Evolutionary conservation across 2,329 filamentous ascomycete genomes (phyloP), one percentile per base, ranked within the genome.

Genomic region (Tolypocladium sp.): DNA sequence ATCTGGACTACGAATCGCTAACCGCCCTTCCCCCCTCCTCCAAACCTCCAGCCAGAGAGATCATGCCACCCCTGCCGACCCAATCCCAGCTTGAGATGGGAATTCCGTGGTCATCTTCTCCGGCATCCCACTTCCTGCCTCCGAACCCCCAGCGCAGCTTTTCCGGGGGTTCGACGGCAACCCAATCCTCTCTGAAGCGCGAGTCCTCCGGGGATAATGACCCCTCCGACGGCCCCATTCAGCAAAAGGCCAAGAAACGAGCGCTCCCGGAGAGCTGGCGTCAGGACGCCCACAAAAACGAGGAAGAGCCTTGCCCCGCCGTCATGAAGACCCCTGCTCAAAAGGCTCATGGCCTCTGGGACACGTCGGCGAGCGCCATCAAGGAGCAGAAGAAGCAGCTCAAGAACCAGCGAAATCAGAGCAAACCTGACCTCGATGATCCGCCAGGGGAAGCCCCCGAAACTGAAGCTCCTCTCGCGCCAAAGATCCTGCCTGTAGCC

Each of bases 381-480:
- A 91, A 93, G 69, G 88, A 91, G 60, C 87, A 90, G 66, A 89
- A 89, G 73, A 92, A 87, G 73, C 84, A 86, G 63, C 76, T 92
- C 70, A 91, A 76, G 77, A 89, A 72, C 70, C 87, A 78, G 57
- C 68, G 68, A 9, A 68, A 65, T 13, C 62, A 65, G 55, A 64
- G 83, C 67, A 79, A 74, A 38, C 66, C 76, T 4, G 70, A 71
- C 8, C 74, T 76, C 25, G 74, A 76, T 41, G 69, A 76, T 58
- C 41, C 60, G 10, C 25, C 57, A 46, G 63, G 63, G 20, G 81
- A 79, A 2, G 73, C 78, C 6, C 74, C 77, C 44, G 76, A 80
- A 42, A 73, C 77, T 13, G 61, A 68, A 9, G 66, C 71, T 27
- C 17, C 66, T 77, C 57, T 60, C 15, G 62, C 73, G 59, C 69